Evolutionary conservation across 331 rosid species (phyloP).

Genomic region (Quercus phellos): DNA sequence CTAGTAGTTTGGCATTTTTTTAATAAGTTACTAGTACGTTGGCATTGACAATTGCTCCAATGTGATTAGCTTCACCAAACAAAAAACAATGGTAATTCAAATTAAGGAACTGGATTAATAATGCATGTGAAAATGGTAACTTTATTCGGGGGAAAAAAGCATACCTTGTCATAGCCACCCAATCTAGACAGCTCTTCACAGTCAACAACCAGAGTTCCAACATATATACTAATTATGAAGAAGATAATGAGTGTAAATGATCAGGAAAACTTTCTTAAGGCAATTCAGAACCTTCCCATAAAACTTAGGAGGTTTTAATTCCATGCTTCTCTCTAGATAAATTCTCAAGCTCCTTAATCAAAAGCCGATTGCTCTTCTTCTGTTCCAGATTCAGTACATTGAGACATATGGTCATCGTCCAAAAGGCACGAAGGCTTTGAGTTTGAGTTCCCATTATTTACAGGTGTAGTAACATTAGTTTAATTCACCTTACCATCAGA

Average conservation of each 20-base stretch:
- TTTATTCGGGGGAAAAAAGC: background rate
- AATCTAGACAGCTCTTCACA: conserved; percentile 88
- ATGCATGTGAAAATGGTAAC: background rate
- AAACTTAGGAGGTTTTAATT: conserved; percentile 91
- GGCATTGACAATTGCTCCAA: background rate
- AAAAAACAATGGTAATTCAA: background rate
- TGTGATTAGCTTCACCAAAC: background rate
- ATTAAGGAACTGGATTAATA: background rate
- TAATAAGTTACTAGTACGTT: no score
- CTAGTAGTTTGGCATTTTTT: background rate
- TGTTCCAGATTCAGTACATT: conserved; percentile 82
- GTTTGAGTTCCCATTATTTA: conserved; percentile 51
- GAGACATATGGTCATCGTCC: conserved; percentile 48
- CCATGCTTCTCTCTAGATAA: conserved; percentile 33
- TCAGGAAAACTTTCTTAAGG: conserved; percentile 55
- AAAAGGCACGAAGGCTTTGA: conserved; percentile 42
- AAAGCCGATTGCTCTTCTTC: no score
- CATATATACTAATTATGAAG: background rate
- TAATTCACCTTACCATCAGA: conserved; percentile 38
- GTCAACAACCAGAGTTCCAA: conserved; percentile 36
- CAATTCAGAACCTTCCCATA: conserved; percentile 89
- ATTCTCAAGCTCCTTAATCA: no score
- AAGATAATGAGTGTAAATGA: conserved; percentile 3
- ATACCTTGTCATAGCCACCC: conserved; percentile 99
- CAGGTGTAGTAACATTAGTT: background rate